Base-by-base conservation (phyloP, 2,329 filamentous ascomycete species). In the Colletotrichum sp. region DNA sequence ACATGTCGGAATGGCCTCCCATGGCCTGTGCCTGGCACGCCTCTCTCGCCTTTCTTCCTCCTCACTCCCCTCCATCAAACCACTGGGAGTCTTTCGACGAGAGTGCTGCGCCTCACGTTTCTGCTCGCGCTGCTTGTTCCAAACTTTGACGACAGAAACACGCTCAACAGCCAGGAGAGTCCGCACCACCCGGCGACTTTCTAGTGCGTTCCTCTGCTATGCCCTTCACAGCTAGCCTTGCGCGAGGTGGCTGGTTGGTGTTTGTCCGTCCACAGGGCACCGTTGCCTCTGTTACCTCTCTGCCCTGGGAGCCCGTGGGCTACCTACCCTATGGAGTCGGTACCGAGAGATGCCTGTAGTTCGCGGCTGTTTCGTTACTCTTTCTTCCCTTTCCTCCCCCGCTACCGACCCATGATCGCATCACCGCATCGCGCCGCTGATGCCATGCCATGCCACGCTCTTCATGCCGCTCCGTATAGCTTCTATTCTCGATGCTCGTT, bases 171-270 rank as follows among this genome's bases (percentile, higher is more conserved):
- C 49, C 39, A 49, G 44, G 65, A 30, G 36, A 34, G 39, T 21
- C 62, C 55, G 55, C 72, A 67, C 69, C 63, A 52, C 39, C 59
- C 64, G 70, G 57, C 34, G 32, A 59, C 70, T 73, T 76, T 76
- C 73, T 76, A 76, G 73, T 71, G 73, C 57, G 69, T 73, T 76
- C 59, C 70, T 73, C 70, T 73, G 55, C 55, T 57, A 69, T 73
- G 64, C 59, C 69, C 15, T 39, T 26, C 63, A 12, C 57, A 34
- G 64, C 64, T 69, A 72, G 64, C 73, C 69, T 49, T 72, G 39
- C 63, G 36, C 26, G 69, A 36, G 28, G 55, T 67, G 55, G 69
- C 72, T 63, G 39, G 60, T 32, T 26, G 55, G 34, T 57, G 32
- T 44, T 44, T 34, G 59, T 59, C 21, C 49, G 57, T 57, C n/a